These are phyloP conservation scores for Lactifluus pinguis DNA, from an alignment of 768 basidiomycete genomes.

Conservation along the genomic window DNA sequence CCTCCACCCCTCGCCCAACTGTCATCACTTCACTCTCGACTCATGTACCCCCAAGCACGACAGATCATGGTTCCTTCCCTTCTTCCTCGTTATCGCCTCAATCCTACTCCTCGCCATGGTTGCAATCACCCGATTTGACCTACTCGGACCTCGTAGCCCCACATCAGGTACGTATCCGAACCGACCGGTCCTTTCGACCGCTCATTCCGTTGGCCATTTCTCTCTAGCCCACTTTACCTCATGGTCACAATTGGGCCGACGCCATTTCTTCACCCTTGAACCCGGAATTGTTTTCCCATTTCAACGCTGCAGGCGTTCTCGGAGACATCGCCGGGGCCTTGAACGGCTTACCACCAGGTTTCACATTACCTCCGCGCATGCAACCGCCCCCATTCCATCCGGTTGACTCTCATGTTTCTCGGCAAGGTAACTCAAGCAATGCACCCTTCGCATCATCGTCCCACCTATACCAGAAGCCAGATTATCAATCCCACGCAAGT, in stretches of 20 bases:
- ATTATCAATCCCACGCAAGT: not conserved
- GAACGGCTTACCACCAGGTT: constrained; percentile 33
- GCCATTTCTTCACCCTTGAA: constrained; percentile 56
- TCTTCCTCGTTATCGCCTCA: constrained; percentile 17
- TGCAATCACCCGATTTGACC: constrained; percentile 23
- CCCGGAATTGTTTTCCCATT: constrained; percentile 49
- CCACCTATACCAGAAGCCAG: not conserved
- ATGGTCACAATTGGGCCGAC: constrained; percentile 42
- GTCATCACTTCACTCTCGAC: constrained; percentile 11
- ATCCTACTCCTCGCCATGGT: constrained; percentile 27
- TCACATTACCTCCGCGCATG: constrained; percentile 20
- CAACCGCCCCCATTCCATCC: not conserved
- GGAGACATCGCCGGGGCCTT: constrained; percentile 30
- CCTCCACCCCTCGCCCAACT: constrained; percentile 25
- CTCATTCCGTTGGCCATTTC: not conserved
- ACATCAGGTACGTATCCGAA: constrained; percentile 13
- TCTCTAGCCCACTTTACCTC: constrained; percentile 22
- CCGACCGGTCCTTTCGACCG: not conserved
- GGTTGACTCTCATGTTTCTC: not conserved
- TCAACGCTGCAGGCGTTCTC: constrained; percentile 52
- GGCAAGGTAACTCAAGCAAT: not conserved
- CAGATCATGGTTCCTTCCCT: constrained; percentile 8
- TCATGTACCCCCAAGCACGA: constrained; percentile 2
- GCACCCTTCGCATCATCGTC: not conserved
- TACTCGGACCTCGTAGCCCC: constrained; percentile 18